Conservation (phyloP, 345 rosid species). For the Cardamine resedifolia region DNA sequence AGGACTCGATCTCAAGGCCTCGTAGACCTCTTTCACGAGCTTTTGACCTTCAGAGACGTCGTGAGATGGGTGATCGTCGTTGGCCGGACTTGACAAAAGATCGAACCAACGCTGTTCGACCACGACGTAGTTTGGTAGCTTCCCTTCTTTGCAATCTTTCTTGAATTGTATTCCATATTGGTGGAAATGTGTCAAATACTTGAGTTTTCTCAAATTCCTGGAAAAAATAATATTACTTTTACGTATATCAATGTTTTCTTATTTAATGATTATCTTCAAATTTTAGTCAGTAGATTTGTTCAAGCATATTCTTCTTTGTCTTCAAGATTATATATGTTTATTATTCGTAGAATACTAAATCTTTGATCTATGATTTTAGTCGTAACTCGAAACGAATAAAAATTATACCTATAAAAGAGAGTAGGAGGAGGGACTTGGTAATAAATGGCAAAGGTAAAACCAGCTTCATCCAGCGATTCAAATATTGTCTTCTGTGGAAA, state of each 20-base stretch:
- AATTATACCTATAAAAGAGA: conserved; percentile 58
- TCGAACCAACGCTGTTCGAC: conserved; percentile 50
- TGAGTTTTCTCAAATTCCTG: conserved; percentile 49
- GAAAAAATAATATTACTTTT: background rate
- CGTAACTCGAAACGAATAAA: background rate
- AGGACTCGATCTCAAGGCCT: conserved; percentile 52
- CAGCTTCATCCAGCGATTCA: conserved; percentile 60
- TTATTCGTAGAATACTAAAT: too few relatives aligned
- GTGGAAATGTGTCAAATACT: conserved; percentile 47
- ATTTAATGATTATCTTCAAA: too few relatives aligned
- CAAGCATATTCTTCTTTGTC: too few relatives aligned
- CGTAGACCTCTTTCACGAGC: conserved; percentile 55
- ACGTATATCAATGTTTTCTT: background rate
- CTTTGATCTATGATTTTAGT: too few relatives aligned
- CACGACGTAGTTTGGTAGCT: conserved; percentile 53
- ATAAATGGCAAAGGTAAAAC: conserved; percentile 56
- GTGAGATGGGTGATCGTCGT: conserved; percentile 59
- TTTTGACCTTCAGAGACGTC: conserved; percentile 57
- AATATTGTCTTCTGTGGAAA: conserved; percentile 66
- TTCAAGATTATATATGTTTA: too few relatives aligned
- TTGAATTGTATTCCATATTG: conserved; percentile 45
- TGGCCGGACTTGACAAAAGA: conserved; percentile 42
- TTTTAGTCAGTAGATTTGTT: background rate
- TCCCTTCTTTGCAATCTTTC: conserved; percentile 50
- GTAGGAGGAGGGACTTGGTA: conserved; percentile 53